Evolutionary conservation across 179 eudicot genomes (phyloP), one percentile per base, ranked within the genome.

Genomic region (Corrigiola litoralis): DNA sequence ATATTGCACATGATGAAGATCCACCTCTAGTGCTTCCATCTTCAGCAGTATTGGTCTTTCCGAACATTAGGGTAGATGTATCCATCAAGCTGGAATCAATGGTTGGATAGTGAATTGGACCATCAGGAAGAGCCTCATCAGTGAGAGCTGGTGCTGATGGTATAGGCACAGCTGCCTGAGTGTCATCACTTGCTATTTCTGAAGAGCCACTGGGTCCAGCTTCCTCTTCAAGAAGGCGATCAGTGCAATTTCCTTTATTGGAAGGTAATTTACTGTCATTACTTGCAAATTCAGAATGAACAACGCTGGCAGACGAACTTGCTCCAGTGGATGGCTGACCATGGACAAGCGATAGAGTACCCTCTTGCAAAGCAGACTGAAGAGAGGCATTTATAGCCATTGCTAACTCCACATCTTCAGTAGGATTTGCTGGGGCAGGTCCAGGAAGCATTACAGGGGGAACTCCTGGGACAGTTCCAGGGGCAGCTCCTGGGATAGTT

Each of bases 1-100:
- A 94, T 79, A 94, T 84, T 24, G 81, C 90, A 80, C 99, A 94
- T 2, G 91, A 78, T 2, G 92, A 76, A 63, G 83, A 76, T 57
- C 32, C 63, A 12, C 65, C 87, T 65, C 60, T 75, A 52, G 67
- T 72, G 72, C 51, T 75, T 40, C 63, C 82, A 40, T 65, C 76
- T 59, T 65, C 73, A 21, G 5, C 42, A 44, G 58, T 54, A 65
- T 66, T 58, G 33, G 25, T 24, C 17, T 46, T 68, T 31, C 73
- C 82, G 7, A n/a, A 56, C 58, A 27, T 44, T 0, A 76, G 25
- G 37, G 55, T 48, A 38, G 80, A 34, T n/a, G 61, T n/a, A 31
- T 58, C 77, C 36, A 81, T 11, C 2, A 64, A 72, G 56, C 54
- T 56, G 25, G 57, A 29, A 73, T 92, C 95, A 50, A 89, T 72